phyloP scores from a whole-genome alignment of 352 stramenopile genomes.

The Pythium coloratum region DNA sequence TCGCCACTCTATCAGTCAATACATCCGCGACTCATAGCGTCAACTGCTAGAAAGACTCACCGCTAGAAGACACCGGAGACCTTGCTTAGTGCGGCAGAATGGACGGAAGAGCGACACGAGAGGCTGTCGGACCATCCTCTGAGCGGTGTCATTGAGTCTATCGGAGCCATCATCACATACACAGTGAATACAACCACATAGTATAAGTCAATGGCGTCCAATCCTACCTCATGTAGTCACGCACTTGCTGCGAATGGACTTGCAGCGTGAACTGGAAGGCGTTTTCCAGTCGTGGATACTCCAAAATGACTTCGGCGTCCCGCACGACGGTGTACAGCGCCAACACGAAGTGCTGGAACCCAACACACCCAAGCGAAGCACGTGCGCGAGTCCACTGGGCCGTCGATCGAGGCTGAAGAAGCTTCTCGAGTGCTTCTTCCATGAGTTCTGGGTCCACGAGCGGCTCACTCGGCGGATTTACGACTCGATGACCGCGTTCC shows the following conservation, averaged over 20 bases:
- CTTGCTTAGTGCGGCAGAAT: slow-evolving; percentile 4
- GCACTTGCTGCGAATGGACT: slow-evolving; percentile 5
- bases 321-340: not conserved
- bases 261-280: slow-evolving; percentile 9
- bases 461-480: not conserved
- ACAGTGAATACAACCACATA: not conserved
- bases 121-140: not conserved
- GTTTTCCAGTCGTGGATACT: slow-evolving; percentile 10
- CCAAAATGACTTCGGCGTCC: not conserved
- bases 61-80: not conserved
- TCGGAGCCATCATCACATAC: not conserved
- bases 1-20: not conserved
- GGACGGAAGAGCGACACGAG: not conserved
- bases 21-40: not conserved
- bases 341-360: not conserved
- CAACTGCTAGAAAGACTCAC: not conserved
- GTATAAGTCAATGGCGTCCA: not conserved
- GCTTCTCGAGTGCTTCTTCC: slow-evolving; percentile 3
- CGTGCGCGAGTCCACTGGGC: not conserved
- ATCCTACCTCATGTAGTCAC: slow-evolving; percentile 12
- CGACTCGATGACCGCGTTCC: not conserved
- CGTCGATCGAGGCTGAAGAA: not conserved
- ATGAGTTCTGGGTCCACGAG: not conserved
- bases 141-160: not conserved
- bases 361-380: not conserved